A percentile compares a stretch with the other conserved stretches of the same genome.
Conservation (phyloP, 2,329 filamentous ascomycete species). For the Onygena corvina region DNA sequence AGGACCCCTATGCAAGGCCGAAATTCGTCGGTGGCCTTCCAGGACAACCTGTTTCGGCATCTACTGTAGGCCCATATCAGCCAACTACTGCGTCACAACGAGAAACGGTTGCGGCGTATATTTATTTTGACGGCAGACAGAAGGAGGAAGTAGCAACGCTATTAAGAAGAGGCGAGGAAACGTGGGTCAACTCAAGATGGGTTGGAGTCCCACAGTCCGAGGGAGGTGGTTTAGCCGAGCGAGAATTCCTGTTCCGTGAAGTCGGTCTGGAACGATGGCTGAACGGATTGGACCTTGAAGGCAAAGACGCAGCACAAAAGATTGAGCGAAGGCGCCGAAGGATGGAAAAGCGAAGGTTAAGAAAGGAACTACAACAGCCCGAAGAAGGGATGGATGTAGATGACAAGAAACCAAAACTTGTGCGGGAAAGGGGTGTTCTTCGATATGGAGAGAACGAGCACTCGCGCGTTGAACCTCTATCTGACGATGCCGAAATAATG, state of each 20-base stretch:
- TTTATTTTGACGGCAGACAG: slow-evolving; percentile 89
- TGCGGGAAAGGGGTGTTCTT: slow-evolving; percentile 47
- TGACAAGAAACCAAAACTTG: slow-evolving; percentile 21
- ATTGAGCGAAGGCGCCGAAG: slow-evolving; percentile 51
- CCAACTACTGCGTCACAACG: slow-evolving; percentile 86
- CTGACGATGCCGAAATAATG: slow-evolving; percentile 55
- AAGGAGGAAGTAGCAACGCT: slow-evolving; percentile 97
- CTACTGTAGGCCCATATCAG: slow-evolving; percentile 68
- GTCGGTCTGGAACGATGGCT: slow-evolving; percentile 93
- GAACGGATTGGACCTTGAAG: slow-evolving; percentile 88
- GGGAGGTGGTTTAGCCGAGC: slow-evolving; percentile 85
- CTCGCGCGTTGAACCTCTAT: slow-evolving; percentile 59
- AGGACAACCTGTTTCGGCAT: slow-evolving; percentile 32
- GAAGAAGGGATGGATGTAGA: slow-evolving; percentile 32
- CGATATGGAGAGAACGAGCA: slow-evolving; percentile 68
- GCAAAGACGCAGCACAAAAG: slow-evolving; percentile 77
- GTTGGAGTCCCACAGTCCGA: slow-evolving; percentile 85
- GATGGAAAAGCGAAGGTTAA: slow-evolving; percentile 76
- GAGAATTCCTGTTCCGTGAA: slow-evolving; percentile 93
- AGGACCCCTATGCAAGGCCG: slow-evolving; percentile 67
- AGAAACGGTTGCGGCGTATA: slow-evolving; percentile 96
- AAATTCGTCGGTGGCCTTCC: slow-evolving; percentile 66
- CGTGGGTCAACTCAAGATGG: slow-evolving; percentile 98
- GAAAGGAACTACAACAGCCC: slow-evolving; percentile 53
- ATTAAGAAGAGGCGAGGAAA: slow-evolving; percentile 84